Evolutionary conservation across 129 eudicot species (phyloP), one percentile per base, ranked within the genome.

Genomic region (Flaveria linearis): DNA sequence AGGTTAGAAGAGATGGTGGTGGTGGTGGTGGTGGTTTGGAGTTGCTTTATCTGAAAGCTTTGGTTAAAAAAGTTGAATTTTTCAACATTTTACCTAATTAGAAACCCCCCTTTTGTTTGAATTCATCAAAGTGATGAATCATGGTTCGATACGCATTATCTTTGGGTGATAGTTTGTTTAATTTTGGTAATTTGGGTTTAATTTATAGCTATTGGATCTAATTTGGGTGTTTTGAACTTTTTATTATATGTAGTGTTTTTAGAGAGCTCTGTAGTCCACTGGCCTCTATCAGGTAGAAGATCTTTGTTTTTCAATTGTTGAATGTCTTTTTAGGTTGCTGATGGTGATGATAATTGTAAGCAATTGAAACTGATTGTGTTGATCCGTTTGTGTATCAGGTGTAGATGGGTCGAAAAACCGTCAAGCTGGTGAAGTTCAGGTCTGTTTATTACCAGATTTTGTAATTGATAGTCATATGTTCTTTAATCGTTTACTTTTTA

Each of bases 351-450:
- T 47, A 80, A 68, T 53, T 53, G 7, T 30, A n/a, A 4, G 33
- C 60, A 20, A 18, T 71, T 20, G 1, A 72, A 72, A 23, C 51
- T 80, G 9, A 80, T 41, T 72, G 15, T 73, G 71, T 81, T 78
- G 52, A 72, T 61, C 46, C 33, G 33, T 61, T 70, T n/a, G 71
- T 57, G 55, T 61, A 58, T 78, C 80, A 36, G 67, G 69, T 53
- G 72, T 76, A 76, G 85, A 80, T 9, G 71, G 70, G 26, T 62
- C 78, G 7, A 84, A 75, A 65, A 83, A 76, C 67, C 82, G 75
- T 45, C 91, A 78, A 68, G 56, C 88, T 47, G 86, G 75, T 80
- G 88, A 87, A 81, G 73, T 73, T 71, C 91, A 87, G 96, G 96
- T 87, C 50, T 56, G 80, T 28, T 74, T 56, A 36, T 26, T 43